phyloP scores from a whole-genome alignment of 768 basidiomycete species.

The Serpula lacrymans region DNA sequence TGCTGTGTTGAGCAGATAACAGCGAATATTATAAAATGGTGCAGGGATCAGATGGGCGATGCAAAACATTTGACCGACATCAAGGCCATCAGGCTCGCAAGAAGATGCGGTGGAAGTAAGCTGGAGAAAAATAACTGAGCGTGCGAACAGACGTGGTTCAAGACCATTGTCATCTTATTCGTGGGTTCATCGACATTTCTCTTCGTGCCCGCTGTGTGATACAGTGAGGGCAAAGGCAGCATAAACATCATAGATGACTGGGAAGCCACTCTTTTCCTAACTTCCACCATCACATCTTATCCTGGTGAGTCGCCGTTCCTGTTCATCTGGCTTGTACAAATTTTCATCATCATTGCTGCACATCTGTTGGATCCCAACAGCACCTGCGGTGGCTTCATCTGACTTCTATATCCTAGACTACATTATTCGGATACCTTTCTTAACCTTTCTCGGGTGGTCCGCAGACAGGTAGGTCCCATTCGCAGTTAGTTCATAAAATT shows the following conservation, averaged over 20 bases:
- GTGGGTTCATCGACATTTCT: too few relatives aligned
- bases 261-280: slow-evolving; percentile 8
- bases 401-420: not conserved
- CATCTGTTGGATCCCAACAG: not conserved
- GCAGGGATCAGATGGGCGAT: too few relatives aligned
- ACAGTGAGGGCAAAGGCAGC: slow-evolving; percentile 13
- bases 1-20: too few relatives aligned
- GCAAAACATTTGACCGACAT: too few relatives aligned
- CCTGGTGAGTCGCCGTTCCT: slow-evolving; percentile 1
- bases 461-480: too few relatives aligned
- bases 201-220: slow-evolving; percentile 14
- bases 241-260: slow-evolving; percentile 9
- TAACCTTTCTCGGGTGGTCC: slow-evolving; percentile 1
- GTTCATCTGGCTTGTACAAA: slow-evolving; percentile 1
- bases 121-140: too few relatives aligned
- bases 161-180: too few relatives aligned
- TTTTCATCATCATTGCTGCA: not conserved
- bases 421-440: slow-evolving; percentile 2
- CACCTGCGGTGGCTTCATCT: not conserved
- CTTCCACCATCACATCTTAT: slow-evolving; percentile 1
- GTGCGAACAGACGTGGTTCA: too few relatives aligned
- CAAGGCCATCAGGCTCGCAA: too few relatives aligned
- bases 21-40: too few relatives aligned
- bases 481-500: too few relatives aligned
- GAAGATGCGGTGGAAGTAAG: too few relatives aligned